phyloP scores from a whole-genome alignment of 2,329 filamentous ascomycete species.

The Calonectria henricotiae region DNA sequence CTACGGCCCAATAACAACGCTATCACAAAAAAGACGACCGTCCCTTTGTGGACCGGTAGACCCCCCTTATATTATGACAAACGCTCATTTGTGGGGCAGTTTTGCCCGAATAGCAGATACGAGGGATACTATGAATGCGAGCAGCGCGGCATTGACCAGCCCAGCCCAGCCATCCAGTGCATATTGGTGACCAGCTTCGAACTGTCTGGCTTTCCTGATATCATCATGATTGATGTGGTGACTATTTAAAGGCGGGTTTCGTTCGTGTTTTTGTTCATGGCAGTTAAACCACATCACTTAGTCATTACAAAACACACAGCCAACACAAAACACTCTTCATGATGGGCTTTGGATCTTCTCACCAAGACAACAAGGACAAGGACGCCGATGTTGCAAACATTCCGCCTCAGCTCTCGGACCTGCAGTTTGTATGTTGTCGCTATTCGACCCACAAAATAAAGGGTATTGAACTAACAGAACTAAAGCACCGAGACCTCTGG shows the following conservation, averaged over 20 bases:
- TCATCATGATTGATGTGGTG: neutral
- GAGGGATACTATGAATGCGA: constrained; percentile 25
- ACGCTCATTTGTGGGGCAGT: neutral
- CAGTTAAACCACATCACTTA: neutral
- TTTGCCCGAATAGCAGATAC: constrained; percentile 29
- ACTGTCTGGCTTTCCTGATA: neutral
- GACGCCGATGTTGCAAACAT: constrained; percentile 56
- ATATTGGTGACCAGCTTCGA: neutral
- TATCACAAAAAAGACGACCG: too few relatives aligned
- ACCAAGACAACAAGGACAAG: constrained; percentile 50
- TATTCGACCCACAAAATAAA: too few relatives aligned
- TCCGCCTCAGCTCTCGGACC: constrained; percentile 63
- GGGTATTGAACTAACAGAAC: constrained; percentile 10
- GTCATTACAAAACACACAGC: neutral
- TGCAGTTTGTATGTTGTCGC: constrained; percentile 62
- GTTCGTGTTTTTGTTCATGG: neutral
- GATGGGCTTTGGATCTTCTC: constrained; percentile 52
- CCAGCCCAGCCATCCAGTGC: neutral
- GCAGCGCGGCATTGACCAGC: constrained; percentile 5
- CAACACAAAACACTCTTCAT: constrained; percentile 23
- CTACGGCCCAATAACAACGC: constrained; percentile 1
- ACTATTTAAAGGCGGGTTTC: constrained; percentile 3
- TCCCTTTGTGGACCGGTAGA: too few relatives aligned
- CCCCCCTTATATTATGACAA: too few relatives aligned
- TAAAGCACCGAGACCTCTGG: constrained; percentile 73